Evolutionary conservation across 73 alveolate genomes (phyloP).

Genomic region (Paramecium caudatum): DNA sequence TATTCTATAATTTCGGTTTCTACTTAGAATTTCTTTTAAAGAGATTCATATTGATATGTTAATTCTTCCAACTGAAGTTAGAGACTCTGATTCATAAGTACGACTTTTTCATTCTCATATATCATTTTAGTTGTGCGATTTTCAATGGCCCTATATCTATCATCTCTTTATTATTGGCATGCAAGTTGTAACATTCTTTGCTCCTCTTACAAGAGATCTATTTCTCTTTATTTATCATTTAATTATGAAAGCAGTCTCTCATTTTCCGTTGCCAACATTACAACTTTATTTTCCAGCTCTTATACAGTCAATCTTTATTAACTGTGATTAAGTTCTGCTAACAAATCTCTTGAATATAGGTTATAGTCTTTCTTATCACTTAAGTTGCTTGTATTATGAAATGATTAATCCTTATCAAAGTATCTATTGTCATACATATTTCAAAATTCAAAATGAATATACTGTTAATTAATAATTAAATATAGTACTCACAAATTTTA

Average conservation of each 20-base stretch:
- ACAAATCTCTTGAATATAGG: conserved; percentile 38
- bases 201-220: conserved; percentile 21
- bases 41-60: conserved; percentile 15
- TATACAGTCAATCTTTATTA: conserved; percentile 52
- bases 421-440: conserved; percentile 28
- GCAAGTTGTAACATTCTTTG: not conserved
- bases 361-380: conserved; percentile 53
- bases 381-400: conserved; percentile 1
- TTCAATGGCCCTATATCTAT: conserved; percentile 17
- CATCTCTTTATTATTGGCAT: not conserved
- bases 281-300: conserved; percentile 62
- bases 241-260: conserved; percentile 9
- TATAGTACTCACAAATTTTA: not conserved
- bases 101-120: conserved; percentile 57
- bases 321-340: conserved; percentile 36
- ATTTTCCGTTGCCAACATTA: conserved; percentile 64
- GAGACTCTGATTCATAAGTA: conserved; percentile 65
- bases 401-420: conserved; percentile 21
- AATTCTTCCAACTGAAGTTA: conserved; percentile 32
- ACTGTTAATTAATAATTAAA: not conserved
- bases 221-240: conserved; percentile 52
- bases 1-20: conserved; percentile 46
- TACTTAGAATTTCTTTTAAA: not conserved
- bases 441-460: not conserved
- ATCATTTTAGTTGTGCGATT: conserved; percentile 62